phyloP scores from a whole-genome alignment of 2,329 filamentous ascomycete genomes.

The Cryphonectria nitschkei region DNA sequence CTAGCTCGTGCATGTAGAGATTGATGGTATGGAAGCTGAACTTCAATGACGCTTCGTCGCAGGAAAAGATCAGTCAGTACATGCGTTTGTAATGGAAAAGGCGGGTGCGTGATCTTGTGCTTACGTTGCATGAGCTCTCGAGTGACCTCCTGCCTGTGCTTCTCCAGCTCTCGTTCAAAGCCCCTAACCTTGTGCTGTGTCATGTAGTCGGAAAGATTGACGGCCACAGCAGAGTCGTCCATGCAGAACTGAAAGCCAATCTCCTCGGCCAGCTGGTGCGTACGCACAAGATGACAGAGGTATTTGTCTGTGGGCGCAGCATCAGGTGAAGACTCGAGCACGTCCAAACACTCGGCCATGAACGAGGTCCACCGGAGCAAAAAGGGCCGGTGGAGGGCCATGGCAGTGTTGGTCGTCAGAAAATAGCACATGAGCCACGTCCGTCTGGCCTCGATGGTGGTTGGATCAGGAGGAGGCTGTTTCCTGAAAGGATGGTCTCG shows the following conservation, averaged over 20 bases:
- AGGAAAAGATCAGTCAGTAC: not conserved
- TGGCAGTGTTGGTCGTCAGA: constrained; percentile 61
- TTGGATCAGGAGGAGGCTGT: constrained; percentile 52
- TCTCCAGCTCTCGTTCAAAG: constrained; percentile 67
- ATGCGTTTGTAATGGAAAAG: not conserved
- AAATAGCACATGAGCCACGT: constrained; percentile 65
- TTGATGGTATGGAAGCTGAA: constrained; percentile 68
- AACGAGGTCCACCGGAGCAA: constrained; percentile 64
- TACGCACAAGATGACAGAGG: constrained; percentile 62
- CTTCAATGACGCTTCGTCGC: constrained; percentile 56
- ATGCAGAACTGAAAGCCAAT: constrained; percentile 67
- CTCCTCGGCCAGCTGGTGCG: constrained; percentile 69
- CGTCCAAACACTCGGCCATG: constrained; percentile 62
- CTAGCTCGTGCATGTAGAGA: constrained; percentile 77
- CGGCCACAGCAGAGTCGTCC: constrained; percentile 61
- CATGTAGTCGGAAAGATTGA: constrained; percentile 63
- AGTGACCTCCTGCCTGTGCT: constrained; percentile 60
- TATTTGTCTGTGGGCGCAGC: constrained; percentile 60
- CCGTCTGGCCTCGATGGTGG: constrained; percentile 57
- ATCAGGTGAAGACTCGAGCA: constrained; percentile 57
- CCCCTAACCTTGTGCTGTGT: constrained; percentile 67
- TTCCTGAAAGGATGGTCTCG: constrained; percentile 48
- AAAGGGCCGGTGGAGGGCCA: constrained; percentile 64
- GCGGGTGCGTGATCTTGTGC: constrained; percentile 34
- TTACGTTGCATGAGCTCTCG: constrained; percentile 58